Conservation (phyloP, 2,329 filamentous ascomycete species). For the Fusarium pseudograminearum region DNA sequence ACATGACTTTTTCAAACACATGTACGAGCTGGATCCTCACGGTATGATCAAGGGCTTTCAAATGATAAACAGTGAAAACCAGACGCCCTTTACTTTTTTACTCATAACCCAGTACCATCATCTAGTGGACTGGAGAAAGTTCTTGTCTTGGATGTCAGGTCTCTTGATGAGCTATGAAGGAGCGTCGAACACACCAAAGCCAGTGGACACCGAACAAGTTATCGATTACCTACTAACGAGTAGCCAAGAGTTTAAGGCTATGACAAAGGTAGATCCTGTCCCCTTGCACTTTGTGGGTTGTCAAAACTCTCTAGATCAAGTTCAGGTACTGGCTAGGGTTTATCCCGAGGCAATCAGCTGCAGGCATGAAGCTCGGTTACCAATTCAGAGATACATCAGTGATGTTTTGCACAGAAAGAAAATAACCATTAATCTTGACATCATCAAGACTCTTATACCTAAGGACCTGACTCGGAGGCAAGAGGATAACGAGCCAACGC, state of each 20-base stretch:
- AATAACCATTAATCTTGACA: background rate
- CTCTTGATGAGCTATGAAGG: background rate
- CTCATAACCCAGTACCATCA: background rate
- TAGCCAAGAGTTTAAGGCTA: background rate
- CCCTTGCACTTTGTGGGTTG: background rate
- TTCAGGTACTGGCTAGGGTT: background rate
- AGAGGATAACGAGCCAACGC: background rate
- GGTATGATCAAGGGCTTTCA: no score
- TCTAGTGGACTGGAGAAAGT: background rate
- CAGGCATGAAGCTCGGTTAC: background rate
- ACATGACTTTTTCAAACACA: no score
- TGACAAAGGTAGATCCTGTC: background rate
- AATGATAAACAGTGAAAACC: background rate
- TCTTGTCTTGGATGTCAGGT: background rate
- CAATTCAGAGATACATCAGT: background rate
- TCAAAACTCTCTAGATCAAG: background rate
- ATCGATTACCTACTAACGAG: background rate
- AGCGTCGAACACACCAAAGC: background rate
- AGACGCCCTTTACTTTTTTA: background rate
- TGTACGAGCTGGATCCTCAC: no score
- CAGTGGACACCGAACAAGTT: background rate
- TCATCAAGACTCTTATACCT: background rate
- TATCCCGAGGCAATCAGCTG: background rate
- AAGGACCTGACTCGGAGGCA: background rate
- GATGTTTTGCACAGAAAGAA: background rate